Evolutionary conservation across 2,329 filamentous ascomycete genomes (phyloP), one percentile per base, ranked within the genome.

Genomic region (Amauroascus verrucosus): DNA sequence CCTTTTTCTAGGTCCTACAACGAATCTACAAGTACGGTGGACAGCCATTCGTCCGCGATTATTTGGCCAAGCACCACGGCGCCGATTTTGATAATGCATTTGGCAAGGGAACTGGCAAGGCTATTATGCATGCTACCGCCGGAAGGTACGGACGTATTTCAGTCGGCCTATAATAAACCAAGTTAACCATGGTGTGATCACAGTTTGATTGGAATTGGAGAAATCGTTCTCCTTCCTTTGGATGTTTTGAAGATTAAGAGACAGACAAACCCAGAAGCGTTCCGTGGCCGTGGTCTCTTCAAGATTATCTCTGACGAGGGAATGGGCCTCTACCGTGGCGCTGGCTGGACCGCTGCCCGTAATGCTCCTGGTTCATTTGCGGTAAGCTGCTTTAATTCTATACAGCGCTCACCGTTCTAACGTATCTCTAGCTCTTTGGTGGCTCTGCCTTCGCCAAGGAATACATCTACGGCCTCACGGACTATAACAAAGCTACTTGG

Each of bases 191-290:
- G 54, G 56, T 44, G 24, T 13, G 8, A 7, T 55, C 22, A 9
- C 58, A 91, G 87, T 74, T 68, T 98, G 65, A 94, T 98, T 66
- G 93, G 93, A 64, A 95, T 98, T 64, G 93, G 93, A 67, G 93
- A 98, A 76, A 95, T 98, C 60, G 81, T 98, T 55, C 81, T 98
- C 28, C 81, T 98, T 38, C 93, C 93, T 40, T 82, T 98, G 57
- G 93, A 98, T 64, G 91, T 98, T 37, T 81, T 98, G 59, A 98
- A 98, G 81, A 98, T 98, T 77, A 98, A 98, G 81, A 84, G 93
- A 65, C 93, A 98, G 77, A 98, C 93, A 61, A 98, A 98, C 78
- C 93, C 93, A 38, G 93, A 97, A 67, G 90, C 93, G 33, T 98
- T 98, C 83, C 83, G 89, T 61, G 91, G 91, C 62, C 86, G 93